Evolutionary conservation across 345 rosid genomes (phyloP).

Genomic region (Viola odorata): DNA sequence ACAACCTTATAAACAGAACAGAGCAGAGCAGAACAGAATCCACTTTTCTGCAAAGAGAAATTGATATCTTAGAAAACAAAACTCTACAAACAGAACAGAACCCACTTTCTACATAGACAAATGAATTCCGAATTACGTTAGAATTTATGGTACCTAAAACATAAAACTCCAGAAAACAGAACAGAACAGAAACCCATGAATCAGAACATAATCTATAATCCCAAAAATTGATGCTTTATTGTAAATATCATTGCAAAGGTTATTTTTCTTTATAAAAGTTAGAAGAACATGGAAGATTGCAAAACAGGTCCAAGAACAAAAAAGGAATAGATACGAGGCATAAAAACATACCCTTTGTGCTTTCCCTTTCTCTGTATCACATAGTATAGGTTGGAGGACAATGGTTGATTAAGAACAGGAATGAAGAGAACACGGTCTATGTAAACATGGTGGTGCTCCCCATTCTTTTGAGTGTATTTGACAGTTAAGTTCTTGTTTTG

Average conservation of each 20-base stretch:
- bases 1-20: neutral
- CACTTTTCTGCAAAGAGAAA: too few species aligned
- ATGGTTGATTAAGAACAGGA: slow-evolving; percentile 49
- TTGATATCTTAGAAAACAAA: too few species aligned
- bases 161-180: too few species aligned
- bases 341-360: slow-evolving; percentile 11
- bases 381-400: slow-evolving; percentile 38
- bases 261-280: neutral
- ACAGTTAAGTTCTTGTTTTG: slow-evolving; percentile 41
- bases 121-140: too few species aligned
- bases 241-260: too few species aligned
- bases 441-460: neutral
- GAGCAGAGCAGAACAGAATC: neutral
- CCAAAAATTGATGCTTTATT: too few species aligned
- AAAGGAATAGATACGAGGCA: too few species aligned
- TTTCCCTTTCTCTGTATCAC: slow-evolving; percentile 7
- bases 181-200: too few species aligned
- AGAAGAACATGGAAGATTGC: neutral
- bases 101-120: too few species aligned
- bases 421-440: slow-evolving; percentile 29
- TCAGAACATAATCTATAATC: too few species aligned
- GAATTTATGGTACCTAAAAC: too few species aligned
- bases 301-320: neutral
- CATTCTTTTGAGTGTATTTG: slow-evolving; percentile 11
- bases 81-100: too few species aligned